phyloP scores from a whole-genome alignment of 1,139 yeast species.

The Kazachstania sp. region DNA sequence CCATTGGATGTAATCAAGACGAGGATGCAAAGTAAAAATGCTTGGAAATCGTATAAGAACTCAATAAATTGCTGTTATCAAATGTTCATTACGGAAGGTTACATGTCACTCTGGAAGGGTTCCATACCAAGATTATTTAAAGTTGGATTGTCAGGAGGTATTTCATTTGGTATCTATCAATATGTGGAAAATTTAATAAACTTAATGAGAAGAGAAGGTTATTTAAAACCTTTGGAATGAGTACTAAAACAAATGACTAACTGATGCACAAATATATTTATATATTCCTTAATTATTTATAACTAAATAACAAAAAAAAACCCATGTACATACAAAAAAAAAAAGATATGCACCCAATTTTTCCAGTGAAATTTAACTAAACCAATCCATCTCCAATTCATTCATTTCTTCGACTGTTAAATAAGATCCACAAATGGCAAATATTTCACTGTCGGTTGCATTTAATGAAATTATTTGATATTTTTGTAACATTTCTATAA shows the following conservation, averaged over 20 bases:
- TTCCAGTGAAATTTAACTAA: conserved; percentile 15
- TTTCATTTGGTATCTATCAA: conserved; percentile 63
- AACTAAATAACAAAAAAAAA: neutral
- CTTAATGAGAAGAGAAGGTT: conserved; percentile 16
- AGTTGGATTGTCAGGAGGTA: conserved; percentile 73
- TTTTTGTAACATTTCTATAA: conserved; percentile 11
- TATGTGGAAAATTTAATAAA: conserved; percentile 40
- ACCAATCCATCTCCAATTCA: conserved; percentile 45
- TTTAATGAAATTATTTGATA: conserved; percentile 9
- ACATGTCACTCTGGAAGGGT: conserved; percentile 63
- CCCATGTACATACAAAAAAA: neutral
- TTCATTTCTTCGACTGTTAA: conserved; percentile 22
- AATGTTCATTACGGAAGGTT: conserved; percentile 62
- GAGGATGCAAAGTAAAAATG: conserved; percentile 72
- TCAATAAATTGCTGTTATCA: conserved; percentile 65
- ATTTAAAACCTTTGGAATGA: conserved; percentile 7
- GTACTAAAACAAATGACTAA: neutral
- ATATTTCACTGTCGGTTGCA: conserved; percentile 18
- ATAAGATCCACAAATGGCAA: conserved; percentile 20
- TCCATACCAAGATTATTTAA: conserved; percentile 71
- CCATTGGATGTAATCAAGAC: conserved; percentile 89
- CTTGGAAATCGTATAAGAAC: conserved; percentile 45
- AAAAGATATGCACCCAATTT: neutral
- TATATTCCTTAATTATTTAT: too few relatives aligned
- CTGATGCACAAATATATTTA: too few relatives aligned